Conservation (phyloP, 1,284 basidiomycete species). For the Marasmius sp. region DNA sequence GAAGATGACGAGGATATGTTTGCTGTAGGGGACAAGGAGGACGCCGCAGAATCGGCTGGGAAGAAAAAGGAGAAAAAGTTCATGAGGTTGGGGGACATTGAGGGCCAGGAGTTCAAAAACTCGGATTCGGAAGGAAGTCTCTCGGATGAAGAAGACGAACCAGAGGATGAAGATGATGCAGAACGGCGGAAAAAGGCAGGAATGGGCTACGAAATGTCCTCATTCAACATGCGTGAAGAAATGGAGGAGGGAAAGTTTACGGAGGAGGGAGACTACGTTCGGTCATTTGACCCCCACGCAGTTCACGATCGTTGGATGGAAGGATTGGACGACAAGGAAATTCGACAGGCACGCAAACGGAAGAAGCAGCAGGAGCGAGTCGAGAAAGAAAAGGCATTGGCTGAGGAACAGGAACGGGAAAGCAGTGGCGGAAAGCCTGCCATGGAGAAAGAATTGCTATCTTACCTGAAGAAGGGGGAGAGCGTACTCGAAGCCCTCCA, state of each 20-base stretch:
- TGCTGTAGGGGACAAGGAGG: slow-evolving; percentile 60
- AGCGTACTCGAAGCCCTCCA: slow-evolving; percentile 89
- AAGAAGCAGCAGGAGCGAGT: slow-evolving; percentile 70
- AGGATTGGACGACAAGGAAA: slow-evolving; percentile 82
- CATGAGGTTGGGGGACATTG: slow-evolving; percentile 89
- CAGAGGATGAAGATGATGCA: slow-evolving; percentile 79
- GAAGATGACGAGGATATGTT: slow-evolving; percentile 92
- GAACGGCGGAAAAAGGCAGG: slow-evolving; percentile 74
- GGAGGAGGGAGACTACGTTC: slow-evolving; percentile 88
- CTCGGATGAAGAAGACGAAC: slow-evolving; percentile 53
- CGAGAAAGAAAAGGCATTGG: slow-evolving; percentile 67
- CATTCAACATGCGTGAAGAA: slow-evolving; percentile 99
- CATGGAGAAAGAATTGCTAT: slow-evolving; percentile 69
- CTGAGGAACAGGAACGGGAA: slow-evolving; percentile 70
- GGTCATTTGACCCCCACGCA: slow-evolving; percentile 86
- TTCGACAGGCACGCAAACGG: slow-evolving; percentile 76
- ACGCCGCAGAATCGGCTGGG: slow-evolving; percentile 40
- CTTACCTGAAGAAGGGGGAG: slow-evolving; percentile 84
- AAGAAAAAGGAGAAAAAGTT: slow-evolving; percentile 74
- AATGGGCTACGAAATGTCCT: slow-evolving; percentile 92
- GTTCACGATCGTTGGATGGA: slow-evolving; percentile 97
- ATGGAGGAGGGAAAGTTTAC: slow-evolving; percentile 98
- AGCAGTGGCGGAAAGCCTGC: slow-evolving; percentile 67
- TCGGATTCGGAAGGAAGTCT: slow-evolving; percentile 43
- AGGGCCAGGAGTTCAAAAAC: slow-evolving; percentile 88